Evolutionary conservation across 2,329 filamentous ascomycete genomes (phyloP).

Genomic region (Hypoxylon sp.): DNA sequence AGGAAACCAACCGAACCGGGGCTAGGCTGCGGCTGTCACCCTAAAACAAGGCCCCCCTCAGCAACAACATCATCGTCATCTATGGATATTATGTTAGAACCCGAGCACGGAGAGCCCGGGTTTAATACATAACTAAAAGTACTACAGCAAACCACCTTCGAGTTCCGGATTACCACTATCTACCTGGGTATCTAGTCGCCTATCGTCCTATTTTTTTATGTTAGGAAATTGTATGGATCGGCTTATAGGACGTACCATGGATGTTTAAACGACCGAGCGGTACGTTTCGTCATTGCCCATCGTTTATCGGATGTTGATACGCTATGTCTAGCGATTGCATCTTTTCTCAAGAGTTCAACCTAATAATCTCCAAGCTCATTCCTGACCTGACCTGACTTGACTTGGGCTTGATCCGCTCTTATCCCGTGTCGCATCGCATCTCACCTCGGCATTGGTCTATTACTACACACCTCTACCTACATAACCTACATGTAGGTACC

Average conservation of each 20-base stretch:
- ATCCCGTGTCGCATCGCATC: conserved; percentile 11
- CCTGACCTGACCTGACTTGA: conserved; percentile 3
- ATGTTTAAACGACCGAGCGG: conserved; percentile 5
- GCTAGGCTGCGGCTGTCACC: conserved; percentile 1
- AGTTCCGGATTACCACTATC: not conserved
- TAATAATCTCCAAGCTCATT: conserved; percentile 3
- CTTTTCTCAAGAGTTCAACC: not conserved
- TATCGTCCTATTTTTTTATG: not conserved
- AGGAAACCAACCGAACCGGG: not conserved
- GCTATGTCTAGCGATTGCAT: not conserved
- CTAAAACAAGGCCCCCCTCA: not conserved
- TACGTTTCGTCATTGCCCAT: conserved; percentile 29
- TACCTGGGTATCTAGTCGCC: not conserved
- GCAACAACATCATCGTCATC: not conserved
- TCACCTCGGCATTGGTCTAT: not conserved
- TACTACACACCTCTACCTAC: not conserved
- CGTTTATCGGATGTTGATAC: not conserved
- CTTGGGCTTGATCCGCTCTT: not conserved
- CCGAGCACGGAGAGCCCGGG: not conserved
- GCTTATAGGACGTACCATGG: not conserved
- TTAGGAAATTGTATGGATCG: not conserved
- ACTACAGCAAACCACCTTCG: not conserved
- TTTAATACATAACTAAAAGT: not conserved
- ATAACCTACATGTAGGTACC: too few species aligned
- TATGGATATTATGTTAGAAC: not conserved